phyloP scores from a whole-genome alignment of 2,329 filamentous ascomycete genomes.

The Aspergillus fructus region DNA sequence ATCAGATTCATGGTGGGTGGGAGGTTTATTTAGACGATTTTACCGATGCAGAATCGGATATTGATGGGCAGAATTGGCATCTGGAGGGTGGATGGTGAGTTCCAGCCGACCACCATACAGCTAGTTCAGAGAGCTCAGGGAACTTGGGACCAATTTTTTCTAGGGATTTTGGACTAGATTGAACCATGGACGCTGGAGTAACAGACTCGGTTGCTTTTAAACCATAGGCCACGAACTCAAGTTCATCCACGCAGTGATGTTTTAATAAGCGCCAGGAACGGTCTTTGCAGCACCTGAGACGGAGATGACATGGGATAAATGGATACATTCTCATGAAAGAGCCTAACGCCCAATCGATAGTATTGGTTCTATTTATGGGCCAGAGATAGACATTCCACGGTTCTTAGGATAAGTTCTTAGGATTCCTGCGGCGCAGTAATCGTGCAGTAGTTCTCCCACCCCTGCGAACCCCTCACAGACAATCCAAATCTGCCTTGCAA shows the following conservation, averaged over 20 bases:
- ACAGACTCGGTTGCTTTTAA: background rate
- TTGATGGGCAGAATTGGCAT: too few species aligned
- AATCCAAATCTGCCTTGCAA: background rate
- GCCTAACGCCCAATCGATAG: background rate
- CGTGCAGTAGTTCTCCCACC: background rate
- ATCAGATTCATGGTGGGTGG: too few species aligned
- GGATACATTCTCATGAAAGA: background rate
- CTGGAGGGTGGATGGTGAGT: too few species aligned
- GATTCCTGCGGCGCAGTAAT: background rate
- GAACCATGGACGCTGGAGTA: background rate
- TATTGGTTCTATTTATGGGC: background rate
- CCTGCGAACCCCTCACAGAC: background rate
- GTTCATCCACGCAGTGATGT: background rate
- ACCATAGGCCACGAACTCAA: background rate
- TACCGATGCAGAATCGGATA: too few species aligned
- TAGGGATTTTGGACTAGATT: background rate
- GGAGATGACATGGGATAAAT: background rate
- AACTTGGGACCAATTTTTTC: background rate
- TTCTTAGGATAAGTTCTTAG: background rate
- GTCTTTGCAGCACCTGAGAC: background rate
- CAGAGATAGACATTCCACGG: background rate
- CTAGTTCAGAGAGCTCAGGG: too few species aligned
- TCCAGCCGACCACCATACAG: too few species aligned
- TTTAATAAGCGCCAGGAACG: slow-evolving; percentile 4
- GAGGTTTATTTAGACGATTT: too few species aligned